A percentile compares a stretch with the other conserved stretches of the same genome.
phyloP scores from a whole-genome alignment of 2,329 filamentous ascomycete genomes.

The Akanthomyces muscarius region DNA sequence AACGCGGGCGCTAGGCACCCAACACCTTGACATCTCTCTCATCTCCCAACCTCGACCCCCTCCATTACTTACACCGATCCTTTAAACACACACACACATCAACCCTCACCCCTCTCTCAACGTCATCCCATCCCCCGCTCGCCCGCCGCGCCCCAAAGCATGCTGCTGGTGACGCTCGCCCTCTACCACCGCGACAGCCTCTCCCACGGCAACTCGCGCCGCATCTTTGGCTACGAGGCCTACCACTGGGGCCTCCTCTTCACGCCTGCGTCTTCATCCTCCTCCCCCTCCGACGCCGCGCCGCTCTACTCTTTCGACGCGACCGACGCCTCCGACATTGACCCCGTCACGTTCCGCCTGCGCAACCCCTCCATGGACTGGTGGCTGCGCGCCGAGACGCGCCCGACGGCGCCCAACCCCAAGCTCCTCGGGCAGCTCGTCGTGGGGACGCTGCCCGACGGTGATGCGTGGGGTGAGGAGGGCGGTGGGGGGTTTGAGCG shows the following conservation, averaged over 20 bases:
- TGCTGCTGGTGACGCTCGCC: conserved; percentile 22
- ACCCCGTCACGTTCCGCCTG: conserved; percentile 29
- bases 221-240: conserved; percentile 26
- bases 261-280: conserved; percentile 17
- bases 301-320: conserved; percentile 24
- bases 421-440: conserved; percentile 29
- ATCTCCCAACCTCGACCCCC: background rate
- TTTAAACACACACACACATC: background rate
- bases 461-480: too few species aligned
- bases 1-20: background rate
- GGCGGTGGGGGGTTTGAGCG: conserved; percentile 12
- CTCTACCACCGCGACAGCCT: conserved; percentile 28
- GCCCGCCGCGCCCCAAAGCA: background rate
- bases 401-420: conserved; percentile 11
- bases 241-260: conserved; percentile 32
- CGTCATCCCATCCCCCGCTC: too few species aligned
- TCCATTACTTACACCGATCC: background rate
- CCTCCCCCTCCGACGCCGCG: background rate
- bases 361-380: conserved; percentile 32
- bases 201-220: conserved; percentile 24
- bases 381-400: conserved; percentile 24
- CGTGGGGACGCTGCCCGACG: conserved; percentile 24
- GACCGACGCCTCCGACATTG: conserved; percentile 29
- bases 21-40: background rate
- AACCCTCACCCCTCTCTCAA: background rate